phyloP scores from a whole-genome alignment of 345 rosid genomes.

The Sisymbrium altissimum region DNA sequence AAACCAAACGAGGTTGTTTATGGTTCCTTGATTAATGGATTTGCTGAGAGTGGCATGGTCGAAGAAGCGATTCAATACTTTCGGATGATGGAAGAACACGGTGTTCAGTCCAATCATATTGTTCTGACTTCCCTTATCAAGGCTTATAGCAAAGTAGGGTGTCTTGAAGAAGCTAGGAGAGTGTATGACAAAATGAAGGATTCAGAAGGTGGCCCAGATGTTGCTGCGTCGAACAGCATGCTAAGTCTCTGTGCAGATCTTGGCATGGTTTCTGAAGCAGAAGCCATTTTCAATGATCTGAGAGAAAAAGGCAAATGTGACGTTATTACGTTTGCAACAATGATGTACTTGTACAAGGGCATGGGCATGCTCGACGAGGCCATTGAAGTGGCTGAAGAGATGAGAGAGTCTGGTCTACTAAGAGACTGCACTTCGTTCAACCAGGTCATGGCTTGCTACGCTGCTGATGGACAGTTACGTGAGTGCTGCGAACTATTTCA shows the following conservation, averaged over 20 bases:
- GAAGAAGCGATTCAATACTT: conserved; percentile 73
- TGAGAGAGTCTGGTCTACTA: conserved; percentile 64
- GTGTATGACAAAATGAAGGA: conserved; percentile 61
- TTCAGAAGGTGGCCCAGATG: conserved; percentile 67
- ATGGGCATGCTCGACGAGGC: conserved; percentile 89
- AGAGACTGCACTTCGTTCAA: conserved; percentile 63
- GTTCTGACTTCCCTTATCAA: conserved; percentile 79
- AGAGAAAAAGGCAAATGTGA: conserved; percentile 61
- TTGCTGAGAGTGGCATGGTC: conserved; percentile 58
- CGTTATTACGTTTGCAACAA: conserved; percentile 63
- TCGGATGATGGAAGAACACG: conserved; percentile 55
- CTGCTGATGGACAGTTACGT: conserved; percentile 59
- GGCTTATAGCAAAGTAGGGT: conserved; percentile 75
- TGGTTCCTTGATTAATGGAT: conserved; percentile 84
- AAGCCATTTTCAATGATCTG: conserved; percentile 50
- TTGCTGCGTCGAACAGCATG: conserved; percentile 75
- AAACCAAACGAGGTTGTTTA: conserved; percentile 81
- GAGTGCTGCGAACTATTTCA: conserved; percentile 67
- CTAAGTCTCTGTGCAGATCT: conserved; percentile 74
- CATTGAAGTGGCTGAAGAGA: conserved; percentile 77
- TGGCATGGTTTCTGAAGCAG: conserved; percentile 72
- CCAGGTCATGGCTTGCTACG: conserved; percentile 73
- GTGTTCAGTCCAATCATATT: conserved; percentile 59
- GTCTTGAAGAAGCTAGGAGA: conserved; percentile 62
- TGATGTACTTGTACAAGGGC: conserved; percentile 78